Evolutionary conservation across 192 early-diverging fungal genomes (phyloP), one percentile per base, ranked within the genome.

Genomic region (Mortierella hygrophila): DNA sequence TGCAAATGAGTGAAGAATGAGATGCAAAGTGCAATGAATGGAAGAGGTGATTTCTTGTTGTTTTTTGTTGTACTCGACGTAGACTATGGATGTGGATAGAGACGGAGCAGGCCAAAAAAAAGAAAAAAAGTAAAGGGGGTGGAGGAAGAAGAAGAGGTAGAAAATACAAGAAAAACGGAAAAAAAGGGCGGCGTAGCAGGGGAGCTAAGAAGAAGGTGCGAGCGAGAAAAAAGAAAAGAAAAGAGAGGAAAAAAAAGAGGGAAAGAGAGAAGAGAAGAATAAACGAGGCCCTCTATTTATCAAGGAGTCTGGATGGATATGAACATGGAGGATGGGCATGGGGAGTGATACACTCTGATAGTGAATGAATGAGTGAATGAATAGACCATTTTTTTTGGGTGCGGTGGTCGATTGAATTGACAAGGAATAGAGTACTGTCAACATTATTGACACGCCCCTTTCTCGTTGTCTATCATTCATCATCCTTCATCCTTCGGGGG

Each of bases 21-120:
- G n/a, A 68, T 29, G 68, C 68, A 49, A 55, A 69, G 73, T 60
- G 73, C 23, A 81, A 74, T 38, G 60, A 40, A 18, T 52, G 74
- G 26, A 23, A 38, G 35, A 46, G n/a, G 15, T 37, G 10, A 4
- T 42, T 40, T 41, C 18, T 60, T 32, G 37, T 26, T n/a, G 20
- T 60, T 35, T 52, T 20, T 65, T 77, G 68, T 77, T 82, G 81
- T 82, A 68, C 81, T 82, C 81, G 81, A 82, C 81, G 81, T 81
- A 9, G 69, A 74, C 40, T 38, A 41, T 70, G 40, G 16, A 49
- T 26, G 26, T 60, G 55, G 55, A 63, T 70, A 82, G 32, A 68
- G 29, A 82, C 81, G 81, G 81, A 82, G 81, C 81, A 70, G 77
- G 52, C 74, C 68, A 75, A 68, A 73, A 70, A 70, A 35, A 72